Conservation (phyloP, 192 early-diverging fungal species). For the Backusella westeae region DNA sequence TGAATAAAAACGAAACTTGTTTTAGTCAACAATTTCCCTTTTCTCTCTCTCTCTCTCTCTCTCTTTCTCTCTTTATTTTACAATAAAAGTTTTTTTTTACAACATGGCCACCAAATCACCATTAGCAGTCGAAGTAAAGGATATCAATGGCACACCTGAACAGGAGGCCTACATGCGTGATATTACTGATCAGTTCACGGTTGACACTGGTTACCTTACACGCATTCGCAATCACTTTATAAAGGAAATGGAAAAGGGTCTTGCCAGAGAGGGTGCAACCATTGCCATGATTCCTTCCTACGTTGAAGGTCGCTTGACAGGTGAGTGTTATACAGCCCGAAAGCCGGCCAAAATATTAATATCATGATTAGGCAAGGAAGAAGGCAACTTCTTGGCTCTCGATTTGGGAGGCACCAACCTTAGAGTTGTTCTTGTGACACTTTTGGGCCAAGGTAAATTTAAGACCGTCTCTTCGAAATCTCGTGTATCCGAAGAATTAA, state of each 20-base stretch:
- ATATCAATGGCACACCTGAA: slow-evolving; percentile 45
- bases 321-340: slow-evolving; percentile 16
- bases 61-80: background rate
- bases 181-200: slow-evolving; percentile 52
- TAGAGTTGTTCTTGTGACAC: slow-evolving; percentile 82
- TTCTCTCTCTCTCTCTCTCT: background rate
- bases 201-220: slow-evolving; percentile 52
- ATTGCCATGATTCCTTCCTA: slow-evolving; percentile 91
- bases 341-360: background rate
- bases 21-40: background rate
- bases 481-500: slow-evolving; percentile 59
- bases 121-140: slow-evolving; percentile 28
- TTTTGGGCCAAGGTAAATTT: slow-evolving; percentile 73
- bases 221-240: slow-evolving; percentile 60
- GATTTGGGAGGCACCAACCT: slow-evolving; percentile 95
- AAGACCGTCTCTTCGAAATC: slow-evolving; percentile 72
- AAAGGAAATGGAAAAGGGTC: slow-evolving; percentile 63
- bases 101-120: slow-evolving; percentile 15
- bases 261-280: slow-evolving; percentile 52
- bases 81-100: background rate
- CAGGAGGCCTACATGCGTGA: slow-evolving; percentile 48
- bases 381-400: slow-evolving; percentile 83
- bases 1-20: slow-evolving; percentile 2
- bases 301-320: slow-evolving; percentile 71
- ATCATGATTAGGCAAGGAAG: slow-evolving; percentile 56